Evolutionary conservation across 257 asterid species (phyloP).

Genomic region (Echium plantagineum): DNA sequence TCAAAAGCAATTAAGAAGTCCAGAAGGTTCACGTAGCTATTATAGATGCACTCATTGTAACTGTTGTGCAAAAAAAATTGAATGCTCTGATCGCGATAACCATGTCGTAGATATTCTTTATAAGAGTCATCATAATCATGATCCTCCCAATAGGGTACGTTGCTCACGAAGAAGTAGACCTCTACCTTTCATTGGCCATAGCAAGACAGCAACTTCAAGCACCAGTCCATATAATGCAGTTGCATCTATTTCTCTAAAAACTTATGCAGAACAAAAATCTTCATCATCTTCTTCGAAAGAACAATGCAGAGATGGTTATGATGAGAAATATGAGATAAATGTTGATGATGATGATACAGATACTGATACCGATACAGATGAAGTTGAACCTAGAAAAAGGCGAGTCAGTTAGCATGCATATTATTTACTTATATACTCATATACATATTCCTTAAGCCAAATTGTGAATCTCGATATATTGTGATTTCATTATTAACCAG

Average conservation of each 20-base stretch:
- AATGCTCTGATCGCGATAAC: slow-evolving; percentile 52
- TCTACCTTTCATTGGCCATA: slow-evolving; percentile 25
- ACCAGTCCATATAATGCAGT: slow-evolving; percentile 21
- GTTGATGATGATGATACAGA: slow-evolving; percentile 32
- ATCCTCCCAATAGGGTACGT: slow-evolving; percentile 64
- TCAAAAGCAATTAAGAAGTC: slow-evolving; percentile 94
- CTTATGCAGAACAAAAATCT: slow-evolving; percentile 20
- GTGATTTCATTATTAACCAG: slow-evolving; percentile 29
- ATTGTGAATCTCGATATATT: background rate
- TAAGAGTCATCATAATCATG: slow-evolving; percentile 74
- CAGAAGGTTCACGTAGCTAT: slow-evolving; percentile 89
- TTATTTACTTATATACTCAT: background rate
- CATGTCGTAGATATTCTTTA: slow-evolving; percentile 59
- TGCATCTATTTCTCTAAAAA: slow-evolving; percentile 36
- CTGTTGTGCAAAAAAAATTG: slow-evolving; percentile 80
- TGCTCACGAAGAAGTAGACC: slow-evolving; percentile 33
- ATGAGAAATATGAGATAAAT: slow-evolving; percentile 40
- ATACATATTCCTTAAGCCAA: background rate
- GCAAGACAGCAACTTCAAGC: slow-evolving; percentile 18
- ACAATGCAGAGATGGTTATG: slow-evolving; percentile 48
- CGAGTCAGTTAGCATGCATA: slow-evolving; percentile 5
- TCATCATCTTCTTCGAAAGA: slow-evolving; percentile 26
- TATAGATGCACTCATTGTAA: slow-evolving; percentile 80
- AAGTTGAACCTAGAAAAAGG: slow-evolving; percentile 53
- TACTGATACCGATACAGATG: slow-evolving; percentile 20